Percentiles rank a stretch among this genome's conserved stretches.
Evolutionary conservation across 2,329 filamentous ascomycete genomes (phyloP).

Genomic region (Rhynchosporium secalis): DNA sequence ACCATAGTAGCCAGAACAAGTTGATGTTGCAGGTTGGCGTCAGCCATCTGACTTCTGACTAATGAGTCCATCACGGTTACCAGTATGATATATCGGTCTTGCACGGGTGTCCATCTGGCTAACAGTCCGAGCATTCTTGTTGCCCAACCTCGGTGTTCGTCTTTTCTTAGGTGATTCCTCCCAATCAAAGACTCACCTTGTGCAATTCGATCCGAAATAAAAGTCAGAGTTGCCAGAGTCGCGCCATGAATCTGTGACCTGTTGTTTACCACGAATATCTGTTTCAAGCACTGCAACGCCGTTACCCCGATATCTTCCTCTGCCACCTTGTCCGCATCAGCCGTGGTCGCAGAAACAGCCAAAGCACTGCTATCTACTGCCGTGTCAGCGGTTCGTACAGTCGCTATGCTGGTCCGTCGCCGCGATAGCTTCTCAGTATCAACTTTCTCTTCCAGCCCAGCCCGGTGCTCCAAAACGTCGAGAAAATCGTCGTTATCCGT

Average conservation of each 20-base stretch:
- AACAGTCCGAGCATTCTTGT: constrained; percentile 78
- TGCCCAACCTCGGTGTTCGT: constrained; percentile 68
- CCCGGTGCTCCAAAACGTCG: constrained; percentile 64
- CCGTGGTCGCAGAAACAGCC: constrained; percentile 76
- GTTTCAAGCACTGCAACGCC: constrained; percentile 82
- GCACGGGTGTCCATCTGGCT: constrained; percentile 86
- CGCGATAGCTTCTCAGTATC: constrained; percentile 64
- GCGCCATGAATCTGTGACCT: constrained; percentile 77
- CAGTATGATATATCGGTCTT: constrained; percentile 89
- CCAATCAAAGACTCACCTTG: constrained; percentile 56
- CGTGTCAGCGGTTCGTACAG: constrained; percentile 70
- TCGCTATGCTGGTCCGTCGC: constrained; percentile 76
- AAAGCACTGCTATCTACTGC: constrained; percentile 63
- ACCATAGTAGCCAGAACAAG: constrained; percentile 76
- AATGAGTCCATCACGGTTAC: constrained; percentile 79
- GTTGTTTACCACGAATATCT: constrained; percentile 81
- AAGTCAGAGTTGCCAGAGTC: constrained; percentile 71
- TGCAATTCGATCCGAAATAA: constrained; percentile 63
- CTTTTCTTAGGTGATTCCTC: constrained; percentile 41
- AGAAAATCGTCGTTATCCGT: constrained; percentile 71
- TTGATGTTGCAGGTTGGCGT: constrained; percentile 72
- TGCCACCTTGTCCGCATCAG: constrained; percentile 84
- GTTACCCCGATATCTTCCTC: constrained; percentile 86
- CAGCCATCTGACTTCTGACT: constrained; percentile 64
- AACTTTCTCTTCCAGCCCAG: constrained; percentile 65